Evolutionary conservation across 129 eudicot genomes (phyloP).

Genomic region (Tanacetum coccineum): DNA sequence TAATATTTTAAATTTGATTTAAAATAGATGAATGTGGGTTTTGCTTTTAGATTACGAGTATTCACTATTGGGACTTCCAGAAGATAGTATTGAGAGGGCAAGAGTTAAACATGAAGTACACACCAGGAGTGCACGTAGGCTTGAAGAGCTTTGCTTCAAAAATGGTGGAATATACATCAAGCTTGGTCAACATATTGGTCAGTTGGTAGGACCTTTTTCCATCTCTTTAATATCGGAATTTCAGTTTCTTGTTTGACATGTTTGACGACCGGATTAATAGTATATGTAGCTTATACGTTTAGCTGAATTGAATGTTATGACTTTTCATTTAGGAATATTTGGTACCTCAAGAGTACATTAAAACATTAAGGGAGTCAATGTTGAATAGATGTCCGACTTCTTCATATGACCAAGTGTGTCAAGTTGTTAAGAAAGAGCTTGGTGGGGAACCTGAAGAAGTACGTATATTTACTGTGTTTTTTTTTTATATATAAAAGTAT

Average conservation of each 20-base stretch:
- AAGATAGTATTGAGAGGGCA: too few relatives aligned
- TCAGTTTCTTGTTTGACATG: neutral
- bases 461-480: neutral
- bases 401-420: conserved; percentile 79
- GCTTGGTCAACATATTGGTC: conserved; percentile 47
- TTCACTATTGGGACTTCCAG: too few relatives aligned
- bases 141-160: too few relatives aligned
- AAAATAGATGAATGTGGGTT: too few relatives aligned
- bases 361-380: conserved; percentile 77
- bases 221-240: neutral
- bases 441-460: conserved; percentile 91
- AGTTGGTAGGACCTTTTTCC: conserved; percentile 51
- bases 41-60: too few relatives aligned
- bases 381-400: conserved; percentile 87
- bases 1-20: too few relatives aligned
- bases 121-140: too few relatives aligned
- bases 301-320: neutral
- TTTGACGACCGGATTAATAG: neutral
- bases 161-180: too few relatives aligned
- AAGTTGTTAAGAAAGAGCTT: conserved; percentile 87
- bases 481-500: too few relatives aligned
- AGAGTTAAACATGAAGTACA: too few relatives aligned
- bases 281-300: neutral
- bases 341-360: conserved; percentile 87
- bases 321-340: conserved; percentile 62